These are phyloP conservation scores for Ocimum tenuiflorum DNA, from an alignment of 257 asterid genomes.

Conservation along the genomic window DNA sequence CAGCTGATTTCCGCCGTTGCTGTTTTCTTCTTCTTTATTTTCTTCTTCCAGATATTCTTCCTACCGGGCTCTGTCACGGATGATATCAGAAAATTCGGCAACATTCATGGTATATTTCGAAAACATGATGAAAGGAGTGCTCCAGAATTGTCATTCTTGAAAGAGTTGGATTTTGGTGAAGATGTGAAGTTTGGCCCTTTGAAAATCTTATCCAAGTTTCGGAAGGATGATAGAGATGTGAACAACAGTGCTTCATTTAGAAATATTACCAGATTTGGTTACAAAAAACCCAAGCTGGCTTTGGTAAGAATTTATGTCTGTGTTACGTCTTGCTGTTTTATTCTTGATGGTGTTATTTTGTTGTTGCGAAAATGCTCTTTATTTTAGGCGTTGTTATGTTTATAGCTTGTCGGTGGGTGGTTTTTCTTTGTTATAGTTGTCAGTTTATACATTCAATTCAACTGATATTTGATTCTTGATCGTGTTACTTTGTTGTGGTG, in stretches of 20 bases:
- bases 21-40: conserved; percentile 54
- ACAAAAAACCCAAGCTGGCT: conserved; percentile 67
- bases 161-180: conserved; percentile 67
- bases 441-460: background rate
- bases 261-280: conserved; percentile 46
- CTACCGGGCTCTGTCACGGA: conserved; percentile 54
- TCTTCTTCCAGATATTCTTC: conserved; percentile 47
- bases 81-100: conserved; percentile 19
- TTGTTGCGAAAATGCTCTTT: background rate
- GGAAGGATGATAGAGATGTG: conserved; percentile 25
- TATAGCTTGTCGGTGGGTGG: background rate
- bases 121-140: conserved; percentile 20
- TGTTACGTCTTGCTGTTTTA: background rate
- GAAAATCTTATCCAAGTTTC: conserved; percentile 50
- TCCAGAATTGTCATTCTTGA: conserved; percentile 42
- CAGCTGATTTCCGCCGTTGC: conserved; percentile 52
- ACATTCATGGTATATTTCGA: conserved; percentile 18
- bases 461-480: too few relatives aligned
- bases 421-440: background rate
- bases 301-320: conserved; percentile 39
- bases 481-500: background rate
- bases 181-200: conserved; percentile 61
- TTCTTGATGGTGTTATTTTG: background rate
- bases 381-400: background rate
- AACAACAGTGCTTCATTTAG: conserved; percentile 38